Base-by-base conservation (phyloP, 768 basidiomycete genomes). In the Lactarius hatsudake region DNA sequence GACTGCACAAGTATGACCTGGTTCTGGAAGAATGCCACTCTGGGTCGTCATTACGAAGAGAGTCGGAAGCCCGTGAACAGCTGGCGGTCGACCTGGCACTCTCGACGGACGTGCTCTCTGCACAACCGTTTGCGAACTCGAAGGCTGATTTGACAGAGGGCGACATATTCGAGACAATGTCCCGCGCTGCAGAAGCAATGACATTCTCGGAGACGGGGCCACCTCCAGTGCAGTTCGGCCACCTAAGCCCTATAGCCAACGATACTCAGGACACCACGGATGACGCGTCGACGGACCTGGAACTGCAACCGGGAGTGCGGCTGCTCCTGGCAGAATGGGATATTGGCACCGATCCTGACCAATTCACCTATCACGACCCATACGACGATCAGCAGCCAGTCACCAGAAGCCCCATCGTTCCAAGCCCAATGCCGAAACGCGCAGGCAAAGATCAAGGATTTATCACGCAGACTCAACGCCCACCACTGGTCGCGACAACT, bases 281-380 rank as follows among this genome's bases (percentile, higher is more conserved):
- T 7, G 43, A 10, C 15, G 64, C 40, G 38, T 28, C 62, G 5
- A 61, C 40, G 0, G 45, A 45, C 13, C 7, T 63, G 6, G 10
- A 53, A 43, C 60, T 65, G 28, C 82, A 86, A 0, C 75, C 81
- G 5, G 88, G 88, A 3, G 86, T 89, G 13, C 81, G 87, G 36
- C 78, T 88, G 32, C 79, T 94, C 54, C 74, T 93, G 64, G 81
- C 83, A 64, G 88, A 89, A 53, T 94, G 91, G 91, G 80, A 84
- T 59, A 66, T 84, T 34, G 86, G 88, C 15, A 69, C 77, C 2
- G 78, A 86, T 74, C 84, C 85, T 4, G 75, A 78, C 2, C 73
- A 81, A 5, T 88, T 85, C 69, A 70, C 73, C 2, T 89, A 86
- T 71, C 73, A 69, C 15, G 87, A 91, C 70, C 84, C 84, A 1